Base-by-base conservation (phyloP, 2,329 filamentous ascomycete genomes). In the Pleomassaria siparia region DNA sequence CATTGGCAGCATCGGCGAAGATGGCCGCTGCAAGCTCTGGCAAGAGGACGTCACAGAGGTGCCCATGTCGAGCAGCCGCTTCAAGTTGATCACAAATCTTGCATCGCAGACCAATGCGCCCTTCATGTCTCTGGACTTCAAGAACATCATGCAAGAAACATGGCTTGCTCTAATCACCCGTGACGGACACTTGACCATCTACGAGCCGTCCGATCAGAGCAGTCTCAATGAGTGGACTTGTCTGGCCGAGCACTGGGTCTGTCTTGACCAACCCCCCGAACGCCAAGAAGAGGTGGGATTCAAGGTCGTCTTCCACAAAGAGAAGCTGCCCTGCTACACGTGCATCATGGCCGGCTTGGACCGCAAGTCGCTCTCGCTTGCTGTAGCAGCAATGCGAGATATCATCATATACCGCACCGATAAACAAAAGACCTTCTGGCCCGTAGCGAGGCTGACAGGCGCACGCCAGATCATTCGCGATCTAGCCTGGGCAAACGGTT, bases 21-120 rank as follows among this genome's bases (percentile, higher is more conserved):
- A 96, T 62, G 89, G 92, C 63, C 86, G 86, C 69, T 90, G 95
- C 76, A 89, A 91, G 67, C 80, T 97, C 55, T 97, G 92, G 92
- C 86, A 88, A 51, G 92, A 96, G 74, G 90, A 96, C 71, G 85
- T 88, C 13, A 87, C 86, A 1, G 87, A 94, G 40, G 80, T 88
- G 1, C 85, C 86, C 0, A 79, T 80, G 49, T 84, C 81, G 28
- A 90, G 91, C 25, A 84, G 88, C 25, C 86, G 91, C 43, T 97
- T 96, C 77, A 89, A 86, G 66, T 79, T 77, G 73, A 75, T 88
- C 76, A 74, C 79, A 73, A 67, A 84, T 75, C 72, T 82, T 55
- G 75, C 72, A 28, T 82, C 84, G 11, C 83, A 86, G 6, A 92
- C 89, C 61, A 84, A 88, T 36, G 76, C 81, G 11, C 83, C 85